Conservation (phyloP, 2,329 filamentous ascomycete species). For the Fonsecaea pedrosoi region DNA sequence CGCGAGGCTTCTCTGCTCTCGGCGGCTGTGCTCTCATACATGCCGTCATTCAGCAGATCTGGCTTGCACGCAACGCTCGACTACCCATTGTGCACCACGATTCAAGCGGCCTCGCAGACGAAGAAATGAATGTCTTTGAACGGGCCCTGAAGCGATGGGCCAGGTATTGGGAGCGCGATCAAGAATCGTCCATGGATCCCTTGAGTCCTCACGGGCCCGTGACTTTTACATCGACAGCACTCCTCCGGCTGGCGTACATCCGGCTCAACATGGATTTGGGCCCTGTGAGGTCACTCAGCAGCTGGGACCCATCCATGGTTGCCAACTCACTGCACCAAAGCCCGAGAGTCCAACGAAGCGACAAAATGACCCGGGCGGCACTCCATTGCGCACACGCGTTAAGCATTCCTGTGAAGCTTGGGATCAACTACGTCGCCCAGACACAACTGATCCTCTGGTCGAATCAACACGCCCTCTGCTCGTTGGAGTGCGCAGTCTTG, state of each 20-base stretch:
- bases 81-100: neutral
- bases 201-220: conserved; percentile 60
- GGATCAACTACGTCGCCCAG: conserved; percentile 61
- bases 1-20: conserved; percentile 50
- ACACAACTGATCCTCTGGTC: conserved; percentile 66
- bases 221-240: conserved; percentile 68
- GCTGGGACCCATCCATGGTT: conserved; percentile 65
- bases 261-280: conserved; percentile 46
- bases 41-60: conserved; percentile 73
- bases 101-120: conserved; percentile 48
- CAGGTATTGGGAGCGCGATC: conserved; percentile 47
- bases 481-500: conserved; percentile 62
- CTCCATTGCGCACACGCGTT: conserved; percentile 63
- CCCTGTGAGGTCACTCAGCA: conserved; percentile 61
- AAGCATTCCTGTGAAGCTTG: conserved; percentile 62
- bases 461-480: conserved; percentile 62
- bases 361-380: conserved; percentile 49
- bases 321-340: conserved; percentile 63
- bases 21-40: conserved; percentile 76
- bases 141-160: conserved; percentile 53
- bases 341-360: conserved; percentile 9
- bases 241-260: conserved; percentile 65
- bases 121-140: conserved; percentile 21
- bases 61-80: conserved; percentile 3
- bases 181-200: conserved; percentile 47